phyloP scores from a whole-genome alignment of 2,329 filamentous ascomycete species.

The Dactylellina sp. region DNA sequence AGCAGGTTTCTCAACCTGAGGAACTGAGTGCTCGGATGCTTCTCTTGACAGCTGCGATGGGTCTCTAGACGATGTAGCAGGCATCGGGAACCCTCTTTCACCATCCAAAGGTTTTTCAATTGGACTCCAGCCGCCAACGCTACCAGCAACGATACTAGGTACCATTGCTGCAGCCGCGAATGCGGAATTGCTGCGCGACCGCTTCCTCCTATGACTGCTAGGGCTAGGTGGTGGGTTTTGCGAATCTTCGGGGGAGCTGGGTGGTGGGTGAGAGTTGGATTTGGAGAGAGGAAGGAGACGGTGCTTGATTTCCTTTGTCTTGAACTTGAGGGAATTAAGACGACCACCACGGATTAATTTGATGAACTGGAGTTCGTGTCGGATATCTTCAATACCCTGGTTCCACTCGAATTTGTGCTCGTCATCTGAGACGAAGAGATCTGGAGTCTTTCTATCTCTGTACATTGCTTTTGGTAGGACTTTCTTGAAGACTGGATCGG shows the following conservation, averaged over 20 bases:
- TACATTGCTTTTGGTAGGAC: constrained; percentile 61
- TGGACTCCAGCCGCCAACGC: constrained; percentile 60
- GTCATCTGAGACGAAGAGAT: constrained; percentile 74
- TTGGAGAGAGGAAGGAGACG: constrained; percentile 79
- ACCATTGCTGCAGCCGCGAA: constrained; percentile 68
- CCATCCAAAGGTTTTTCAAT: constrained; percentile 58
- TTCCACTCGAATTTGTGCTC: constrained; percentile 75
- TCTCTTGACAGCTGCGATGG: constrained; percentile 45
- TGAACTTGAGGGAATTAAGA: constrained; percentile 81
- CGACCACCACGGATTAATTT: constrained; percentile 84
- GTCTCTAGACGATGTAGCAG: constrained; percentile 18
- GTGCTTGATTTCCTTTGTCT: constrained; percentile 69
- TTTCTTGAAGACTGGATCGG: constrained; percentile 70
- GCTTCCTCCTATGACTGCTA: constrained; percentile 73
- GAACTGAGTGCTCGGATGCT: constrained; percentile 28
- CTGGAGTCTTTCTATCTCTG: constrained; percentile 59
- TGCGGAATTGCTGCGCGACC: constrained; percentile 73
- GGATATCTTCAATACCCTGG: constrained; percentile 77
- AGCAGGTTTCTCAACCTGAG: constrained; percentile 23
- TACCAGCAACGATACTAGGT: constrained; percentile 60
- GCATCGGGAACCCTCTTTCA: constrained; percentile 35
- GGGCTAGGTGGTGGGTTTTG: constrained; percentile 68
- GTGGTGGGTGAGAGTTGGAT: constrained; percentile 71
- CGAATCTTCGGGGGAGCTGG: constrained; percentile 72
- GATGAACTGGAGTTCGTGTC: constrained; percentile 83